Conservation (phyloP, 2,329 filamentous ascomycete species). For the Gaeumannomyces sp. region DNA sequence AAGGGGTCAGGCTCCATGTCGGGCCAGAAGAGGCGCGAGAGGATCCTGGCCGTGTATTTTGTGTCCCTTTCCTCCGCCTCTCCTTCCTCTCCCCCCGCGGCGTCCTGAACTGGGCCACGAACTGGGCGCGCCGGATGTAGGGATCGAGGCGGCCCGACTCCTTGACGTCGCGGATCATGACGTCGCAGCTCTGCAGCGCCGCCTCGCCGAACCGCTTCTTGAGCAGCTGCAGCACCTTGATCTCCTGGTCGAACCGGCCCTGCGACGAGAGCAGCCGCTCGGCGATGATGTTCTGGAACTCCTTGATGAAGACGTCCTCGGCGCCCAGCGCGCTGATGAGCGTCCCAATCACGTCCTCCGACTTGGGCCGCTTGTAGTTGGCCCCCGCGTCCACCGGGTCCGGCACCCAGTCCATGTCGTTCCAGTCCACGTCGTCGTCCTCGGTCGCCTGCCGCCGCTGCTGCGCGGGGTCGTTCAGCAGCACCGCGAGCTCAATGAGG, state of each 20-base stretch:
- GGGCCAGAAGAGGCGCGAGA: conserved; percentile 93
- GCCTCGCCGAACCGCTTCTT: conserved; percentile 84
- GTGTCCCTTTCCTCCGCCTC: conserved; percentile 17
- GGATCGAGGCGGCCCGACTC: conserved; percentile 73
- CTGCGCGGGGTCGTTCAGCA: conserved; percentile 57
- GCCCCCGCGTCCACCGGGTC: conserved; percentile 89
- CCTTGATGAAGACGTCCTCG: conserved; percentile 88
- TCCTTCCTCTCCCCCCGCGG: conserved; percentile 7
- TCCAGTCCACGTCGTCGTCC: conserved; percentile 74
- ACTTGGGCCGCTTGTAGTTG: conserved; percentile 84
- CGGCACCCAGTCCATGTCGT: conserved; percentile 89
- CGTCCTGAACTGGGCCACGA: conserved; percentile 1
- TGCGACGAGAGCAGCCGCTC: conserved; percentile 68
- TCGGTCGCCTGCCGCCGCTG: conserved; percentile 42
- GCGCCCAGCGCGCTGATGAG: conserved; percentile 83
- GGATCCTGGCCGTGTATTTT: conserved; percentile 69
- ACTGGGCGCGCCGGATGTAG: conserved; percentile 50
- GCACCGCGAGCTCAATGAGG: conserved; percentile 59
- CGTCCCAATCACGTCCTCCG: conserved; percentile 83
- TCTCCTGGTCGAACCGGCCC: conserved; percentile 65
- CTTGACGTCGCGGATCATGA: conserved; percentile 91
- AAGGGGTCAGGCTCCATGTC: conserved; percentile 55
- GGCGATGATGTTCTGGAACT: conserved; percentile 84
- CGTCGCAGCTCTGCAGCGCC: conserved; percentile 85
- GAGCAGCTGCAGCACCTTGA: conserved; percentile 76